These are phyloP conservation scores for Fraxinus greggii DNA, from an alignment of 305 asterid genomes.

Conservation along the genomic window DNA sequence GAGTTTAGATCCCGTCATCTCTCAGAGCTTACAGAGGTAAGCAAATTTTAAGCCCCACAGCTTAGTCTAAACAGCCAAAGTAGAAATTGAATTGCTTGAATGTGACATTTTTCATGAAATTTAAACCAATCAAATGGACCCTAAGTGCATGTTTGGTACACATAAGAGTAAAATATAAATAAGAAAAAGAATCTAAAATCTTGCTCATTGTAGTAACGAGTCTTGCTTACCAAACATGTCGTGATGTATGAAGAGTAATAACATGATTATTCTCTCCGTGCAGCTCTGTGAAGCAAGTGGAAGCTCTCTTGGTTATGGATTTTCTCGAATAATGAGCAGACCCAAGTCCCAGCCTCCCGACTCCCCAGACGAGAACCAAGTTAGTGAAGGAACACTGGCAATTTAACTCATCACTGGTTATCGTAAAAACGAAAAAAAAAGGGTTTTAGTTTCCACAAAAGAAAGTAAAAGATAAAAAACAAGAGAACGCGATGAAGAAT, in stretches of 20 bases:
- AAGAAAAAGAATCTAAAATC: not conserved
- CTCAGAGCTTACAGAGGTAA: slow-evolving; percentile 98
- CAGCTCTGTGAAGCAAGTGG: slow-evolving; percentile 88
- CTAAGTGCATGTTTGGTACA: not conserved
- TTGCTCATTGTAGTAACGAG: not conserved
- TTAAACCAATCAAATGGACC: no score
- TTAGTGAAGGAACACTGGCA: slow-evolving; percentile 62
- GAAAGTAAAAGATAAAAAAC: not conserved
- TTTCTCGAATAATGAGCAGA: slow-evolving; percentile 53
- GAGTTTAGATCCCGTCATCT: slow-evolving; percentile 97
- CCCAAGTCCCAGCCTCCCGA: slow-evolving; percentile 59
- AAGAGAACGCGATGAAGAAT: not conserved
- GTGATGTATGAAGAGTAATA: not conserved
- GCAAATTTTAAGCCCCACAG: slow-evolving; percentile 9
- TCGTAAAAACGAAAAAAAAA: not conserved
- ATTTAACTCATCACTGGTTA: slow-evolving; percentile 17
- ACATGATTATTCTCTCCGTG: slow-evolving; percentile 17
- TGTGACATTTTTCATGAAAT: no score
- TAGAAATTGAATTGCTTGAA: no score
- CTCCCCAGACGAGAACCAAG: slow-evolving; percentile 59
- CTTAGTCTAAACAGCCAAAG: no score
- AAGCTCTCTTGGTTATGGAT: slow-evolving; percentile 93
- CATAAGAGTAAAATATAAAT: not conserved
- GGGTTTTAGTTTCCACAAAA: not conserved
- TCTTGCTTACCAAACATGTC: not conserved